Conservation (phyloP, 352 stramenopile genomes). For the Pythium brachiatum region DNA sequence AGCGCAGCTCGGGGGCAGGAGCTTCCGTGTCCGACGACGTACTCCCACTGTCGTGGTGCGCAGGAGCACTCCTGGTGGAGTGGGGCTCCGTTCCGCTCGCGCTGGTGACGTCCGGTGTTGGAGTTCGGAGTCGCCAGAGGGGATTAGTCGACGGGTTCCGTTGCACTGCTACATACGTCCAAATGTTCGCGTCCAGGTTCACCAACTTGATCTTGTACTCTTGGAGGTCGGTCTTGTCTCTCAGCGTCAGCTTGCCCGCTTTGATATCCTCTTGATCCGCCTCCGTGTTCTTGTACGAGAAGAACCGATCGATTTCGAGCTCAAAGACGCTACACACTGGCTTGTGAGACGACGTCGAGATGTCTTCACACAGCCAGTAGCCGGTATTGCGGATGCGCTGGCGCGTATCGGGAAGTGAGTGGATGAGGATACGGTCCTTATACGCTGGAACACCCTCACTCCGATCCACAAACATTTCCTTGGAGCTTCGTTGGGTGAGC, state of each 20-base stretch:
- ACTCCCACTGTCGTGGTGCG: slow-evolving; percentile 1
- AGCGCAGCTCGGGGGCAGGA: slow-evolving; percentile 9
- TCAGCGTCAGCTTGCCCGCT: slow-evolving; percentile 47
- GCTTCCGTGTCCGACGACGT: not conserved
- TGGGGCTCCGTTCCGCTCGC: not conserved
- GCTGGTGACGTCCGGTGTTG: slow-evolving; percentile 15
- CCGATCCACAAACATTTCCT: slow-evolving; percentile 49
- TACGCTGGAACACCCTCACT: slow-evolving; percentile 39
- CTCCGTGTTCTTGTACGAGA: slow-evolving; percentile 65
- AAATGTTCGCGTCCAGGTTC: slow-evolving; percentile 77
- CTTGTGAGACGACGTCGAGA: slow-evolving; percentile 69
- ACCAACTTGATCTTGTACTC: slow-evolving; percentile 74
- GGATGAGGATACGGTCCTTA: slow-evolving; percentile 69
- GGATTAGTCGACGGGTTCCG: slow-evolving; percentile 1
- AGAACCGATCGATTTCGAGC: slow-evolving; percentile 72
- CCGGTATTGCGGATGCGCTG: slow-evolving; percentile 48
- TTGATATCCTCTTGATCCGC: slow-evolving; percentile 40
- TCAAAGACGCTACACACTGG: slow-evolving; percentile 71
- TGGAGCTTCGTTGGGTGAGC: slow-evolving; percentile 54
- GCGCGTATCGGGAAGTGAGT: slow-evolving; percentile 66
- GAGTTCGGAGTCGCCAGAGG: slow-evolving; percentile 12
- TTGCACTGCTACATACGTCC: slow-evolving; percentile 42
- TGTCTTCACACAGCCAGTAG: slow-evolving; percentile 70
- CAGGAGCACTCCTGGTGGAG: slow-evolving; percentile 6
- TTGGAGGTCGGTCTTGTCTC: slow-evolving; percentile 57